Evolutionary conservation across 176 grass and related monocot species (phyloP).

Genomic region (Rhynchospora tenuis): DNA sequence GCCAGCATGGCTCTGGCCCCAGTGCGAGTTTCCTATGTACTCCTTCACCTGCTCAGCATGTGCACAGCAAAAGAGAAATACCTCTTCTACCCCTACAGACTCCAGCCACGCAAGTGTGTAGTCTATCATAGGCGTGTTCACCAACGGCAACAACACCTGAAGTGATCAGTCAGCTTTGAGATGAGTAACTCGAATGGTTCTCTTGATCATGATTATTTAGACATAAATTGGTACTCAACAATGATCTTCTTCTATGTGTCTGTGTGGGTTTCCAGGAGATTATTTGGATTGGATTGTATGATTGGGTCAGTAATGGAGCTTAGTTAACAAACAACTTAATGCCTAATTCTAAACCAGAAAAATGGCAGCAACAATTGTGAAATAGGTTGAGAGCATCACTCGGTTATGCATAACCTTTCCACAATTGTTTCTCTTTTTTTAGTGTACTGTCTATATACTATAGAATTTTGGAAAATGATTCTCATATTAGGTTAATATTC

Average conservation of each 20-base stretch:
- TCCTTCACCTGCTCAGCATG: slow-evolving; percentile 84
- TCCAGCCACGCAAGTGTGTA: slow-evolving; percentile 94
- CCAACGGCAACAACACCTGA: slow-evolving; percentile 82
- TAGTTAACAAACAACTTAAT: no score
- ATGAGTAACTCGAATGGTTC: not conserved
- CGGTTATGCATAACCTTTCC: no score
- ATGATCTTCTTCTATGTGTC: not conserved
- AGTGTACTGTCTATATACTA: no score
- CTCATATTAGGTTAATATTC: no score
- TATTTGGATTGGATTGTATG: no score
- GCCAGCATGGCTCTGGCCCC: slow-evolving; percentile 31
- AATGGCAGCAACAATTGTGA: no score
- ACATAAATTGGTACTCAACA: not conserved
- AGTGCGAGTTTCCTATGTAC: slow-evolving; percentile 57
- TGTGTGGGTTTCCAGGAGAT: not conserved
- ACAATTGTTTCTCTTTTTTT: no score
- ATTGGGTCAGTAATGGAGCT: not conserved
- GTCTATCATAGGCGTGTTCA: slow-evolving; percentile 73
- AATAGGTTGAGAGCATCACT: no score
- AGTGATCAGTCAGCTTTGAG: not conserved
- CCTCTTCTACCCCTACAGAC: slow-evolving; percentile 71
- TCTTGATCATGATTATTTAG: not conserved
- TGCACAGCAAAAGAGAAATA: slow-evolving; percentile 81
- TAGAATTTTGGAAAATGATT: no score
- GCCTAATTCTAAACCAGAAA: no score